Conservation (phyloP, 202 grass and related monocot species). For the Bolboschoenoplectus hybrid region DNA sequence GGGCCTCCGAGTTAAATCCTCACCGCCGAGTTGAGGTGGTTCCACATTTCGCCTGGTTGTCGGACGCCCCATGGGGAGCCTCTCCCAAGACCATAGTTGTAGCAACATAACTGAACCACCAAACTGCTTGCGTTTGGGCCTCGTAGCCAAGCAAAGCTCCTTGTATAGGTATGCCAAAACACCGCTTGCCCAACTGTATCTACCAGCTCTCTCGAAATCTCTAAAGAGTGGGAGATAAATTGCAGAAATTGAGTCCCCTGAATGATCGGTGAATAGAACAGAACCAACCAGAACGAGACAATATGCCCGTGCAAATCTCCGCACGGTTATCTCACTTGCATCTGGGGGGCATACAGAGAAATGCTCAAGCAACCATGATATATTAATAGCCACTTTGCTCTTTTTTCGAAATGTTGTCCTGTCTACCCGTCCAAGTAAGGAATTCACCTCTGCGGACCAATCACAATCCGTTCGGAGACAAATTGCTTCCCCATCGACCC, state of each 20-base stretch:
- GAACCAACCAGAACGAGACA: constrained; percentile 56
- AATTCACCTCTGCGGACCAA: background rate
- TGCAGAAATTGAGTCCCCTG: constrained; percentile 53
- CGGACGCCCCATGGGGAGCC: constrained; percentile 50
- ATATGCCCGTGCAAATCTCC: constrained; percentile 58
- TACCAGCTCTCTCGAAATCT: constrained; percentile 50
- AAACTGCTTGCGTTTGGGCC: constrained; percentile 51
- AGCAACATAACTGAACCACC: constrained; percentile 61
- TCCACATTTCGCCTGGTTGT: constrained; percentile 30
- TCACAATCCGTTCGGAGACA: constrained; percentile 37
- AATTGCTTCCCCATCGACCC: constrained; percentile 52
- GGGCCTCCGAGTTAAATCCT: constrained; percentile 25
- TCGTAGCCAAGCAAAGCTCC: constrained; percentile 60
- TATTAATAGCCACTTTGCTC: constrained; percentile 57
- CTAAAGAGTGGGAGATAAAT: constrained; percentile 56
- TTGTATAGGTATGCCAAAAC: constrained; percentile 59
- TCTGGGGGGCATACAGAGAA: constrained; percentile 43
- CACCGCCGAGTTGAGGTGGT: constrained; percentile 36
- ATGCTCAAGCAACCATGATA: constrained; percentile 55
- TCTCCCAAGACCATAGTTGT: constrained; percentile 71
- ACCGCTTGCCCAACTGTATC: constrained; percentile 61
- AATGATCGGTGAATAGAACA: constrained; percentile 57
- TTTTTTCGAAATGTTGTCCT: constrained; percentile 45
- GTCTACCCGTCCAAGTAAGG: constrained; percentile 45
- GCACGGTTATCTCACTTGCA: constrained; percentile 35